Percentiles rank a stretch among this genome's conserved stretches.
Evolutionary conservation across 495 filamentous ascomycete species (phyloP).

Genomic region (Bacidia rubella): DNA sequence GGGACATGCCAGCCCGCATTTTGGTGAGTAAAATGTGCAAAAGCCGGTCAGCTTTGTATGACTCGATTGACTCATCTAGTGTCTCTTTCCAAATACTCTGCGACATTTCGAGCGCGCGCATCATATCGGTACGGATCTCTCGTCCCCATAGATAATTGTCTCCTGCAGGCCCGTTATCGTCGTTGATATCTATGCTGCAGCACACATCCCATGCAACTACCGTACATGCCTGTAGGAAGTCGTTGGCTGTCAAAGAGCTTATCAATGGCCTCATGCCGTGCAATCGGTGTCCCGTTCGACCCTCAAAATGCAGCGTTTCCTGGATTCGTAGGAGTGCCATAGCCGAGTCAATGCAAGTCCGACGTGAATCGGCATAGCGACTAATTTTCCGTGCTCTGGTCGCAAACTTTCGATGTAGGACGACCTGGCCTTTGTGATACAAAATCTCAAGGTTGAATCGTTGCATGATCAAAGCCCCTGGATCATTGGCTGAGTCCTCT

Average conservation of each 20-base stretch:
- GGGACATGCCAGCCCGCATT: constrained; percentile 31
- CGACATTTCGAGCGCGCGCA: constrained; percentile 54
- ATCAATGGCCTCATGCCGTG: constrained; percentile 63
- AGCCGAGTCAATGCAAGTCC: constrained; percentile 66
- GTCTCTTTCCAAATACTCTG: constrained; percentile 66
- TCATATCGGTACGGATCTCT: constrained; percentile 64
- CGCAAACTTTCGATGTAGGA: constrained; percentile 77
- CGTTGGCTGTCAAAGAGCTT: constrained; percentile 61
- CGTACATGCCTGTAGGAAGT: constrained; percentile 84
- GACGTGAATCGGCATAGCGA: constrained; percentile 67
- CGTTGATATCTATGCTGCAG: constrained; percentile 17
- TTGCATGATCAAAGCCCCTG: constrained; percentile 65
- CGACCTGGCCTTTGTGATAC: constrained; percentile 68
- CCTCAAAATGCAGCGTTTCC: constrained; percentile 61
- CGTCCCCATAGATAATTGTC: constrained; percentile 54
- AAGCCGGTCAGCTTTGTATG: constrained; percentile 67
- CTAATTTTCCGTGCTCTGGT: constrained; percentile 53
- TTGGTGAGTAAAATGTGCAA: constrained; percentile 70
- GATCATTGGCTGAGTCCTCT: constrained; percentile 59
- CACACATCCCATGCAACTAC: constrained; percentile 67
- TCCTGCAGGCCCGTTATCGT: constrained; percentile 27
- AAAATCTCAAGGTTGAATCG: constrained; percentile 69
- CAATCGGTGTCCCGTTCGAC: constrained; percentile 55
- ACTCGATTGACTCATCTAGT: constrained; percentile 68
- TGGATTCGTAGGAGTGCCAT: constrained; percentile 64